Evolutionary conservation across 257 asterid genomes (phyloP), one percentile per base, ranked within the genome.

Genomic region (Eucommia ulmoides): DNA sequence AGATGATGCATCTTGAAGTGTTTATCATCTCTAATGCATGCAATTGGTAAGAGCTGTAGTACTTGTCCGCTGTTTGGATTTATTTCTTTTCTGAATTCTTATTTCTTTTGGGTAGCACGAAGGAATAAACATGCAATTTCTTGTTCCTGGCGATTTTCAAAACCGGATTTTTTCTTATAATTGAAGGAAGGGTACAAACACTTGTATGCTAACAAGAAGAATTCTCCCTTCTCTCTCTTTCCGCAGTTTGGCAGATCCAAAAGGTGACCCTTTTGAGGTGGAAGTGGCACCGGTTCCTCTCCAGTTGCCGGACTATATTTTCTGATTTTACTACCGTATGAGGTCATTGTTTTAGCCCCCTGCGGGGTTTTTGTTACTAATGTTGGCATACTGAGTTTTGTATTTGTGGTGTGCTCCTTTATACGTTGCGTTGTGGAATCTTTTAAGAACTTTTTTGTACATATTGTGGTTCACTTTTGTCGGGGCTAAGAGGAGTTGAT

Each of bases 291-390:
- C 64, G 33, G 83, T 84, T 61, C 74, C 88, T 21, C 72, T 88
- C 33, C 64, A 67, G 58, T 52, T 76, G 68, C 95, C 92, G 0
- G 94, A 81, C 62, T 88, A 88, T 65, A 75, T 88, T 25, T 88
- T 76, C 82, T 81, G 73, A 80, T 55, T 53, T 45, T 38, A 44
- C 51, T 51, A 19, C n/a, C n/a, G 45, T 38, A 3, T 9, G 3
- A 38, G n/a, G 8, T 29, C 5, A 19, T 8, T 38, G 45, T 5
- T 5, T 38, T 38, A n/a, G n/a, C n/a, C n/a, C n/a, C n/a, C n/a
- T n/a, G n/a, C n/a, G n/a, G n/a, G n/a, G n/a, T n/a, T n/a, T n/a
- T n/a, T n/a, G n/a, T n/a, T n/a, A n/a, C n/a, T n/a, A n/a, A n/a
- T n/a, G n/a, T n/a, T n/a, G n/a, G n/a, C n/a, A n/a, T n/a, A n/a